Evolutionary conservation across 768 basidiomycete genomes (phyloP).

Genomic region (Boletus pseudopeckii): DNA sequence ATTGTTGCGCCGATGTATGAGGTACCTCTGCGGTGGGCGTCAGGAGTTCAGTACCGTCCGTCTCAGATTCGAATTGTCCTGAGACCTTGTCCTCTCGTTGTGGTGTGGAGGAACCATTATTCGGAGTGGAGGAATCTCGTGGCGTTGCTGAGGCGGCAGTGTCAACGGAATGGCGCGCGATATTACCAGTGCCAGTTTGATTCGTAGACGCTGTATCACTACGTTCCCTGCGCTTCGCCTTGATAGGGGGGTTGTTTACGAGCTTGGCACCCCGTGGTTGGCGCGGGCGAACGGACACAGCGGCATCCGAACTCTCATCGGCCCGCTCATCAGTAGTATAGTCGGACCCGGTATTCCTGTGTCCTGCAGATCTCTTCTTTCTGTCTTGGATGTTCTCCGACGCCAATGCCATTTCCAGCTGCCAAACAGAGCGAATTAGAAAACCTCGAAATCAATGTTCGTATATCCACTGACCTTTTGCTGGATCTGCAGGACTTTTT

Average conservation of each 20-base stretch:
- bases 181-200: conserved; percentile 40
- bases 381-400: conserved; percentile 45
- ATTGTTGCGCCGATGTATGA: conserved; percentile 4
- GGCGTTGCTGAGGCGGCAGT: conserved; percentile 27
- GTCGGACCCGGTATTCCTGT: conserved; percentile 24
- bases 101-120: conserved; percentile 26
- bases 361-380: conserved; percentile 28
- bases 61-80: conserved; percentile 41
- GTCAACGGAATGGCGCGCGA: conserved; percentile 25
- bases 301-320: conserved; percentile 51
- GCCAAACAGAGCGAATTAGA: conserved; percentile 8
- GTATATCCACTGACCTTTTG: conserved; percentile 63
- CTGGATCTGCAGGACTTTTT: conserved; percentile 86
- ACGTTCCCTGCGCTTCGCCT: conserved; percentile 45
- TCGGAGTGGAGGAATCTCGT: conserved; percentile 25
- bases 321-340: conserved; percentile 49
- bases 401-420: conserved; percentile 76
- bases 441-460: neutral
- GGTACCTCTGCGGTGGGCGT: conserved; percentile 33
- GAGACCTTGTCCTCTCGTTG: conserved; percentile 34
- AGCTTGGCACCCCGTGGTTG: conserved; percentile 36
- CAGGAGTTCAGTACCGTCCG: conserved; percentile 17
- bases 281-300: conserved; percentile 39
- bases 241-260: conserved; percentile 28
- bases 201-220: conserved; percentile 67